Conservation (phyloP, 306 rosid genomes). For the Ceratonia siliqua region DNA sequence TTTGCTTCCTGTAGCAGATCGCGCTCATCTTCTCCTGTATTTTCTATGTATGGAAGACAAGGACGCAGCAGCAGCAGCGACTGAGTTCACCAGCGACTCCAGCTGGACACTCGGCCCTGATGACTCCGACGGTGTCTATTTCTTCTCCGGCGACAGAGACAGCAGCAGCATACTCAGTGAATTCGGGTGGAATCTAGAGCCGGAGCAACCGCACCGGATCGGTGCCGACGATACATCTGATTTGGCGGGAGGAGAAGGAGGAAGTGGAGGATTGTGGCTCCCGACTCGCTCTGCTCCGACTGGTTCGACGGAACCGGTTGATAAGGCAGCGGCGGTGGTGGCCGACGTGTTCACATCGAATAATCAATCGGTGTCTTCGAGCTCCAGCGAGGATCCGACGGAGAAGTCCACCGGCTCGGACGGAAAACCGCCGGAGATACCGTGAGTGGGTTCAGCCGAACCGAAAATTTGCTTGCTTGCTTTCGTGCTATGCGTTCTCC, state of each 20-base stretch:
- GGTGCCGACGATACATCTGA: conserved; percentile 33
- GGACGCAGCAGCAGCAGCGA: conserved; percentile 15
- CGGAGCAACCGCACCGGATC: conserved; percentile 45
- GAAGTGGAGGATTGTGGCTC: conserved; percentile 2
- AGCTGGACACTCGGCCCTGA: conserved; percentile 54
- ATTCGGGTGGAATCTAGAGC: conserved; percentile 69
- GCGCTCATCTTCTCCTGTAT: not conserved
- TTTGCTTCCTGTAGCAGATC: not conserved
- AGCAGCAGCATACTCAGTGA: conserved; percentile 54
- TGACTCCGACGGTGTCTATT: conserved; percentile 40
- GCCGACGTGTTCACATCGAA: conserved; percentile 39
- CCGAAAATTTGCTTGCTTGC: not conserved
- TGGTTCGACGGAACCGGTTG: conserved; percentile 36
- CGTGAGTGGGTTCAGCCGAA: conserved; percentile 69
- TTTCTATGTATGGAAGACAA: conserved; percentile 48
- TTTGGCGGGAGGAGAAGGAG: conserved; percentile 33
- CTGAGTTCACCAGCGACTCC: conserved; percentile 49
- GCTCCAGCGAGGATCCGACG: conserved; percentile 84
- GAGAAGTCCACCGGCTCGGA: conserved; percentile 73
- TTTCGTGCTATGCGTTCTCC: not conserved
- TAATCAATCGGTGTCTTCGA: conserved; percentile 73
- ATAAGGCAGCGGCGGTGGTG: not conserved
- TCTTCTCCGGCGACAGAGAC: conserved; percentile 49
- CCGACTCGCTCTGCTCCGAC: conserved; percentile 37
- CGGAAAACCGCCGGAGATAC: conserved; percentile 62